Percentiles rank a stretch among this genome's conserved stretches.
These are phyloP conservation scores for Musa acuminata DNA, from an alignment of 176 grass and related monocot species.

Conservation along the genomic window DNA sequence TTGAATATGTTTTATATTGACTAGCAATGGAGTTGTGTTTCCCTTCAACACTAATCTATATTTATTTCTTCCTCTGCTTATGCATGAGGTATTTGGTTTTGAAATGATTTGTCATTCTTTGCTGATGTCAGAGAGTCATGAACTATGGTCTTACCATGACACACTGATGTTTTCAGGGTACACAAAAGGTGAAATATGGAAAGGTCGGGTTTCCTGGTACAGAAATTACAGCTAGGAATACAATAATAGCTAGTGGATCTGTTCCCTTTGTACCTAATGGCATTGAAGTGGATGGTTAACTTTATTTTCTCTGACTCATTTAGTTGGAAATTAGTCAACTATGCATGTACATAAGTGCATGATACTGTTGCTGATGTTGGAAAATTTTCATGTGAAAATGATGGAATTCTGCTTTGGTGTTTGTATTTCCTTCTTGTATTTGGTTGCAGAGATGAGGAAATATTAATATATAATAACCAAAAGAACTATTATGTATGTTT, in stretches of 20 bases:
- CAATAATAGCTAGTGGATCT: slow-evolving; percentile 89
- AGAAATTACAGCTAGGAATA: slow-evolving; percentile 80
- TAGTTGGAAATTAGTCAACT: slow-evolving; percentile 22
- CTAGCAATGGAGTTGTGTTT: too few species aligned
- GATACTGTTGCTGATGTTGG: neutral
- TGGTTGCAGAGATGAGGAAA: neutral
- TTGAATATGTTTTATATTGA: too few species aligned
- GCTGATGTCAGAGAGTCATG: neutral
- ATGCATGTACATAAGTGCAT: neutral
- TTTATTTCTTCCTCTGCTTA: neutral
- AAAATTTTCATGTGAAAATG: neutral
- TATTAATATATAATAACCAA: neutral
- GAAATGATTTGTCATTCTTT: neutral
- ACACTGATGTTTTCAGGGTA: slow-evolving; percentile 41
- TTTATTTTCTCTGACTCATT: slow-evolving; percentile 16
- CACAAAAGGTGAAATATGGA: slow-evolving; percentile 74
- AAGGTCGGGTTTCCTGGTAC: slow-evolving; percentile 67
- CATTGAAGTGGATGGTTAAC: slow-evolving; percentile 88
- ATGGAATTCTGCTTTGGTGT: neutral
- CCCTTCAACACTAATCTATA: too few species aligned
- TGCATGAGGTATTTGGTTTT: neutral
- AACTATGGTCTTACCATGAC: neutral
- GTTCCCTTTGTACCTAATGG: slow-evolving; percentile 95
- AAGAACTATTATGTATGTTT: neutral
- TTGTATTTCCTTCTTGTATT: neutral